These are phyloP conservation scores for Daldinia vernicosa DNA, from an alignment of 495 filamentous ascomycete species.

Conservation along the genomic window DNA sequence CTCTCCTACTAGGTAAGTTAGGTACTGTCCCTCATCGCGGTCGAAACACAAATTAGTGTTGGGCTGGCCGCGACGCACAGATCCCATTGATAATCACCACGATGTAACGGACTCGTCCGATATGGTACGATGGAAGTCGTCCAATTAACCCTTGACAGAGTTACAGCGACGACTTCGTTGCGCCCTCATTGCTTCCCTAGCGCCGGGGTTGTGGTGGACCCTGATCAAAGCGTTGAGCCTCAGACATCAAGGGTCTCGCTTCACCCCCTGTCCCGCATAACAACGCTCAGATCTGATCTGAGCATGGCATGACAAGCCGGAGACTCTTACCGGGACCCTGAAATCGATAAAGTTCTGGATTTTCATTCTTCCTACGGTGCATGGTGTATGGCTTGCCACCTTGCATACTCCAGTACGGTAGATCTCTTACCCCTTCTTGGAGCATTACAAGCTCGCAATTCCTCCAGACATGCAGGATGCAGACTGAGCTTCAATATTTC, in stretches of 20 bases:
- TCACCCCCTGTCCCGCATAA: constrained; percentile 39
- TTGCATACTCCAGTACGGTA: background rate
- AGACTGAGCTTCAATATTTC: background rate
- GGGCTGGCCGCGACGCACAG: constrained; percentile 37
- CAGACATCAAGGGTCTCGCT: constrained; percentile 43
- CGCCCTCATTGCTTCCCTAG: constrained; percentile 14
- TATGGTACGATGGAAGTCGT: constrained; percentile 44
- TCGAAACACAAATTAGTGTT: constrained; percentile 30
- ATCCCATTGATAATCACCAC: constrained; percentile 25
- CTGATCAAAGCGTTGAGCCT: constrained; percentile 48
- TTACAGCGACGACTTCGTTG: constrained; percentile 25
- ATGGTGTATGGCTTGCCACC: background rate
- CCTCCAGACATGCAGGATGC: background rate
- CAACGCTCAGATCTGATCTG: constrained; percentile 43
- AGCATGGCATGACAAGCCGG: constrained; percentile 44
- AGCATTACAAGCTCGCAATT: background rate
- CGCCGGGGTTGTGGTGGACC: constrained; percentile 26
- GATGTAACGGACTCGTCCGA: constrained; percentile 45
- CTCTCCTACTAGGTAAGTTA: constrained; percentile 7
- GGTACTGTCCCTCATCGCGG: background rate
- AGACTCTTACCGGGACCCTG: constrained; percentile 21
- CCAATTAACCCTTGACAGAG: constrained; percentile 33
- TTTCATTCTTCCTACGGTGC: background rate
- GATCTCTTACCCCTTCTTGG: background rate
- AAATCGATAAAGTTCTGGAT: constrained; percentile 22